A percentile compares a stretch with the other conserved stretches of the same genome.
Evolutionary conservation across 345 rosid genomes (phyloP).

Genomic region (Ricinus communis): DNA sequence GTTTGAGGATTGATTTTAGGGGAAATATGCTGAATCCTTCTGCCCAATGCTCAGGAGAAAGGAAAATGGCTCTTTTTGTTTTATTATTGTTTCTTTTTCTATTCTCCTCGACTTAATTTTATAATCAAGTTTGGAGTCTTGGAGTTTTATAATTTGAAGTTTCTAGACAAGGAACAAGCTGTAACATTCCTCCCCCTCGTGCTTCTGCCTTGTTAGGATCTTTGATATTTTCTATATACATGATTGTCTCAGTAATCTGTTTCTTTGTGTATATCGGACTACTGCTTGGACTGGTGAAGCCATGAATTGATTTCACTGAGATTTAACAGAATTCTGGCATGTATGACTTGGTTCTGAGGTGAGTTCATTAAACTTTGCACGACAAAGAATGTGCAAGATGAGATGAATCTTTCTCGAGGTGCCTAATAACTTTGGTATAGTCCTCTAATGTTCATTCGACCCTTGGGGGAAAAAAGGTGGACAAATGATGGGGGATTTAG

Average conservation of each 20-base stretch:
- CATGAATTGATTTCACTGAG: neutral
- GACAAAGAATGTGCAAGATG: no score
- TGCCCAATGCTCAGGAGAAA: neutral
- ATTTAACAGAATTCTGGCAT: no score
- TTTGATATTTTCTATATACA: neutral
- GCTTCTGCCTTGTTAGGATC: constrained; percentile 8
- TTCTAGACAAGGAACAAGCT: constrained; percentile 16
- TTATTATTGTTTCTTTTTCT: neutral
- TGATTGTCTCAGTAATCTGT: constrained; percentile 8
- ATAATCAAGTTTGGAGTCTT: constrained; percentile 16
- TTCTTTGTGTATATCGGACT: neutral
- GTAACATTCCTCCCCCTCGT: constrained; percentile 14
- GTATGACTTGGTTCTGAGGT: no score
- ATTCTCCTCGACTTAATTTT: constrained; percentile 3
- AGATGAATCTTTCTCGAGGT: no score
- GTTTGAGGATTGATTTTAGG: constrained; percentile 59
- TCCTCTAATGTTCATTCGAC: no score
- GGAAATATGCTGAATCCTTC: constrained; percentile 1
- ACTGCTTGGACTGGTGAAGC: constrained; percentile 1
- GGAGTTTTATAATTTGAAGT: constrained; percentile 14
- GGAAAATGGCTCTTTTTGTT: neutral
- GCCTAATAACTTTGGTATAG: no score
- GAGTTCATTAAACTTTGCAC: no score
- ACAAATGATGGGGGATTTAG: no score
- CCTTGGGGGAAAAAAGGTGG: no score